Conservation (phyloP, 2,329 filamentous ascomycete species). For the Neopestalotiopsis clavispora region DNA sequence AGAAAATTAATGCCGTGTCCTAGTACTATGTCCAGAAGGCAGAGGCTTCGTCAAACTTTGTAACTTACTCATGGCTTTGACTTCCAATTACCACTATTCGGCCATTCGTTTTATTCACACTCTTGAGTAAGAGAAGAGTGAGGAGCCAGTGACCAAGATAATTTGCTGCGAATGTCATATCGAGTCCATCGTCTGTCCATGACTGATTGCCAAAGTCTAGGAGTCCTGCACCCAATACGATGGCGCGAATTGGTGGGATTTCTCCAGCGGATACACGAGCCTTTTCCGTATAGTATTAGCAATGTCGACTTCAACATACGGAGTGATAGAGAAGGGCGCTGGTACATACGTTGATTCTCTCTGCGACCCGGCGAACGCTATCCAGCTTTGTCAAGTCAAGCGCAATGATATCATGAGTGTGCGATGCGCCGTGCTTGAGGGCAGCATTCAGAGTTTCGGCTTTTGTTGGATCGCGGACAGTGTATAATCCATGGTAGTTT, state of each 20-base stretch:
- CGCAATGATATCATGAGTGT: slow-evolving; percentile 37
- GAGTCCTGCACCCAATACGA: slow-evolving; percentile 32
- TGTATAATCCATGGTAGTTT: slow-evolving; percentile 41
- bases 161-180: slow-evolving; percentile 37
- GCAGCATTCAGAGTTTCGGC: slow-evolving; percentile 33
- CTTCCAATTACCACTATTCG: slow-evolving; percentile 38
- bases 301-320: too few relatives aligned
- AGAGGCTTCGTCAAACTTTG: too few relatives aligned
- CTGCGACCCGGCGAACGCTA: slow-evolving; percentile 24
- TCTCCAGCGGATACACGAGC: slow-evolving; percentile 24
- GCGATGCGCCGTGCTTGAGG: slow-evolving; percentile 30
- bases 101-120: slow-evolving; percentile 38
- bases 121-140: slow-evolving; percentile 37
- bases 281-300: background rate
- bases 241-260: slow-evolving; percentile 31
- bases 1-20: too few relatives aligned
- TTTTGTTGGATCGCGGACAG: slow-evolving; percentile 37
- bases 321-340: too few relatives aligned
- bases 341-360: slow-evolving; percentile 22
- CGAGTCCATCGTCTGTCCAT: slow-evolving; percentile 38
- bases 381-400: slow-evolving; percentile 29
- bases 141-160: slow-evolving; percentile 39
- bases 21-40: background rate
- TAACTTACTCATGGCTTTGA: slow-evolving; percentile 35
- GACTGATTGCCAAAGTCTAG: slow-evolving; percentile 31